Evolutionary conservation across 495 filamentous ascomycete genomes (phyloP), one percentile per base, ranked within the genome.

Genomic region (Xylaria castorea): DNA sequence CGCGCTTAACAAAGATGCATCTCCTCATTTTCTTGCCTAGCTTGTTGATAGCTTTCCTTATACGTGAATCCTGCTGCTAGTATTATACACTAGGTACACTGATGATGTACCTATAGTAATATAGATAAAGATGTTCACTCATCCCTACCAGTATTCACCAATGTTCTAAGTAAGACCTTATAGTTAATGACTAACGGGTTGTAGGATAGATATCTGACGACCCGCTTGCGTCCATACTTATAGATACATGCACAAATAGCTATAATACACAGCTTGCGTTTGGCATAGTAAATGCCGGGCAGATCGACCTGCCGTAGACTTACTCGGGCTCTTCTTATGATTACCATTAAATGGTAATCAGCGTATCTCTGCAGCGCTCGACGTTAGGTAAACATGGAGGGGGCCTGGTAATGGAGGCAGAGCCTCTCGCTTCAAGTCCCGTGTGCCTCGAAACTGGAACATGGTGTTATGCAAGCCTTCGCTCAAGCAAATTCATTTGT

Each of bases 391-490:
- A 3, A 27, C 44, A 53, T 25, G 46, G 32, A 42, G 38, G 44
- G 51, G 34, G 27, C 20, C 18, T 51, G 2, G 44, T 25, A 62
- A 32, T 70, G 68, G 68, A 63, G 55, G 57, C 55, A 70, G 68
- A 70, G 68, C 68, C 68, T 62, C 68, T 63, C 68, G 57, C 57
- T 34, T 70, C 53, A 44, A 50, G 14, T 63, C 55, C 46, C n/a
- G 30, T 61, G 58, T 62, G 32, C 57, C 44, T 66, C 63, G 63
- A 66, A 34, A 60, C 63, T 66, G 44, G 63, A 46, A 51, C 30
- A 66, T 50, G 25, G 63, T 30, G 63, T 22, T 27, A 65, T 65
- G 40, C 40, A 65, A 25, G 42, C 62, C 62, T 40, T 48, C 30
- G 62, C 16, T 34, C 64, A 51, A 50, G 46, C 18, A 66, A 11